Conservation (phyloP, 2,329 filamentous ascomycete species). For the Penicillium griseofulvum region DNA sequence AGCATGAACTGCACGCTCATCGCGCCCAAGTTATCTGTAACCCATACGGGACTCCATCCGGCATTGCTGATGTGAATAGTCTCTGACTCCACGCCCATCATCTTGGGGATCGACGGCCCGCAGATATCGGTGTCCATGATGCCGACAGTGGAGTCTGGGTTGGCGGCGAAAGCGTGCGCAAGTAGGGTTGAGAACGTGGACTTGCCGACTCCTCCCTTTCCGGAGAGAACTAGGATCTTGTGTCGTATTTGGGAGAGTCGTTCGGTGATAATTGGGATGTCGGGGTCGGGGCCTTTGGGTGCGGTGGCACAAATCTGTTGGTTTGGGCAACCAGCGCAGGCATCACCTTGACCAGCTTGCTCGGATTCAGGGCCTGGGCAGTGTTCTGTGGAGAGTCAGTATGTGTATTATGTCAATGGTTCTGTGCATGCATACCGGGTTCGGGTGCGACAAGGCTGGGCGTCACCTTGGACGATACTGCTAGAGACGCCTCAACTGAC, state of each 20-base stretch:
- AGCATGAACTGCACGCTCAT: constrained; percentile 99
- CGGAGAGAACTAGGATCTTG: constrained; percentile 88
- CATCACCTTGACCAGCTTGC: constrained; percentile 64
- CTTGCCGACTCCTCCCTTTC: constrained; percentile 96
- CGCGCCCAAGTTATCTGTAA: constrained; percentile 85
- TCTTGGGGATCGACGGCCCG: constrained; percentile 93
- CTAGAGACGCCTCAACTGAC: constrained; percentile 67
- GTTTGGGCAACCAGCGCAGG: constrained; percentile 93
- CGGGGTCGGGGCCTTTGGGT: constrained; percentile 92
- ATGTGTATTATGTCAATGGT: background rate
- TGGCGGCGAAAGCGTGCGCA: constrained; percentile 81
- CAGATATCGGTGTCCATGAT: constrained; percentile 99
- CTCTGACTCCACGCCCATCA: constrained; percentile 95
- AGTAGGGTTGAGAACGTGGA: constrained; percentile 88
- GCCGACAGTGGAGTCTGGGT: constrained; percentile 75
- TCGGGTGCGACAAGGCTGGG: constrained; percentile 90
- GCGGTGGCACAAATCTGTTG: constrained; percentile 91
- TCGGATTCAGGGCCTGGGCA: constrained; percentile 74
- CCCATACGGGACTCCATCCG: constrained; percentile 95
- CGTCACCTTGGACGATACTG: constrained; percentile 71
- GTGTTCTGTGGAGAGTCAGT: constrained; percentile 59
- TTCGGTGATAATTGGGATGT: constrained; percentile 82
- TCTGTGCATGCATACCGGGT: constrained; percentile 54
- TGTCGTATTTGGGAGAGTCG: constrained; percentile 79
- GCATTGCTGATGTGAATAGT: constrained; percentile 86